Conservation (phyloP, 2,329 filamentous ascomycete species). For the Cladorrhinum sp. region DNA sequence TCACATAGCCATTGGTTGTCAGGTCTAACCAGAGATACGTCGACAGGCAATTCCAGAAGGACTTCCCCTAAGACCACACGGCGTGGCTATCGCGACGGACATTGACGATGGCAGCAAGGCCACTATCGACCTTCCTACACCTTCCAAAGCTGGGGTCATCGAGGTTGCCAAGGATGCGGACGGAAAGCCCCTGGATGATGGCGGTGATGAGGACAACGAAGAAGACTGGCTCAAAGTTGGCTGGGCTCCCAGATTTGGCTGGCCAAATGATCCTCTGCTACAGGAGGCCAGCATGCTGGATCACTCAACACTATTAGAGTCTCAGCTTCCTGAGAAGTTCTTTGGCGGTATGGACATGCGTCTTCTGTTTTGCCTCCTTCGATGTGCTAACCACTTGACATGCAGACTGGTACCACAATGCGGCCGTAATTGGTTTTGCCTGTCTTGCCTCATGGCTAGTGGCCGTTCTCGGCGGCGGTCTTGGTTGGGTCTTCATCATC, state of each 20-base stretch:
- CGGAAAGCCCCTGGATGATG: slow-evolving; percentile 46
- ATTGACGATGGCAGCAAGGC: slow-evolving; percentile 67
- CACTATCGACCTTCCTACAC: slow-evolving; percentile 73
- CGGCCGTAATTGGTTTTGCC: slow-evolving; percentile 88
- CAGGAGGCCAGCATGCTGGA: slow-evolving; percentile 71
- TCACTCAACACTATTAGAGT: slow-evolving; percentile 83
- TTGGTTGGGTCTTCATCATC: slow-evolving; percentile 89
- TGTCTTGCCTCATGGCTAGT: slow-evolving; percentile 88
- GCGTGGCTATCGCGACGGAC: slow-evolving; percentile 73
- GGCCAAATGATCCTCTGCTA: slow-evolving; percentile 55
- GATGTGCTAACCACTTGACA: not conserved
- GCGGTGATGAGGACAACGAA: slow-evolving; percentile 54
- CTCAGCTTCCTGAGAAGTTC: slow-evolving; percentile 80
- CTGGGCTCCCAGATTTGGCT: slow-evolving; percentile 85
- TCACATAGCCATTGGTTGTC: not conserved
- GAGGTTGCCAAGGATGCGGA: slow-evolving; percentile 49
- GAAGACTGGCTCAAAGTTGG: slow-evolving; percentile 62
- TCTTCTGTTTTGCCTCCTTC: not conserved
- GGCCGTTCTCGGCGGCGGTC: slow-evolving; percentile 81
- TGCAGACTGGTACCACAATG: slow-evolving; percentile 95
- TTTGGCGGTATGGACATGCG: slow-evolving; percentile 65
- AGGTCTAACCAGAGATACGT: not conserved
- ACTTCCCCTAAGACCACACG: slow-evolving; percentile 62
- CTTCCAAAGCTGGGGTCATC: slow-evolving; percentile 67
- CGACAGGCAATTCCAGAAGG: slow-evolving; percentile 61